A percentile compares a stretch with the other conserved stretches of the same genome.
Evolutionary conservation across 108 stramenopile species (phyloP).

Genomic region (Pseudonitzschia multistriata): DNA sequence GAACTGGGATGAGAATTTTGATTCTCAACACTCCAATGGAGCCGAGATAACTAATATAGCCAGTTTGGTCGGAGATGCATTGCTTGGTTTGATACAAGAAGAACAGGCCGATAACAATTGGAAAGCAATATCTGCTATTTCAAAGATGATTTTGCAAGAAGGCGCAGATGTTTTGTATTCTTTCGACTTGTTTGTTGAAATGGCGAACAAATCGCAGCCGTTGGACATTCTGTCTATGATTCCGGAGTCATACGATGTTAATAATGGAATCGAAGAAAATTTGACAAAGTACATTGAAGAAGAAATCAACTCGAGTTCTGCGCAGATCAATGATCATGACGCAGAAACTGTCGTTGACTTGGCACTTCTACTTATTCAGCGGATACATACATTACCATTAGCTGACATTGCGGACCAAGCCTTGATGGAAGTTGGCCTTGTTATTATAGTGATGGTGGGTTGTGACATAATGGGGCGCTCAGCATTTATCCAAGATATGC

Average conservation of each 20-base stretch:
- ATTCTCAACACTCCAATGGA: not conserved
- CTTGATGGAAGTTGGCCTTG: conserved; percentile 2
- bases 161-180: not conserved
- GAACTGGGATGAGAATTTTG: conserved; percentile 6
- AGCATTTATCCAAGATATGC: not conserved
- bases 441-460: conserved; percentile 5
- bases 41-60: conserved; percentile 8
- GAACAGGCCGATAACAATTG: conserved; percentile 18
- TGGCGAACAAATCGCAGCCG: not conserved
- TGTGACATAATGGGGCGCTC: conserved; percentile 9
- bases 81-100: conserved; percentile 14
- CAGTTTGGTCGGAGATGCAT: conserved; percentile 10
- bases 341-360: conserved; percentile 15
- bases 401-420: conserved; percentile 5
- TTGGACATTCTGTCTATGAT: conserved; percentile 8
- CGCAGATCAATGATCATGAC: conserved; percentile 6
- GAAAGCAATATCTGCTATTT: conserved; percentile 23
- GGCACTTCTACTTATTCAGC: conserved; percentile 15
- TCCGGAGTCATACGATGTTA: conserved; percentile 8
- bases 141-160: conserved; percentile 18
- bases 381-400: conserved; percentile 7
- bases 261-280: conserved; percentile 1
- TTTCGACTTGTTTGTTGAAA: conserved; percentile 10
- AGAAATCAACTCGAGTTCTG: conserved; percentile 12
- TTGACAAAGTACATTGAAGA: conserved; percentile 14